These are phyloP conservation scores for Corchorus olitorius DNA, from an alignment of 345 rosid genomes.

Conservation along the genomic window DNA sequence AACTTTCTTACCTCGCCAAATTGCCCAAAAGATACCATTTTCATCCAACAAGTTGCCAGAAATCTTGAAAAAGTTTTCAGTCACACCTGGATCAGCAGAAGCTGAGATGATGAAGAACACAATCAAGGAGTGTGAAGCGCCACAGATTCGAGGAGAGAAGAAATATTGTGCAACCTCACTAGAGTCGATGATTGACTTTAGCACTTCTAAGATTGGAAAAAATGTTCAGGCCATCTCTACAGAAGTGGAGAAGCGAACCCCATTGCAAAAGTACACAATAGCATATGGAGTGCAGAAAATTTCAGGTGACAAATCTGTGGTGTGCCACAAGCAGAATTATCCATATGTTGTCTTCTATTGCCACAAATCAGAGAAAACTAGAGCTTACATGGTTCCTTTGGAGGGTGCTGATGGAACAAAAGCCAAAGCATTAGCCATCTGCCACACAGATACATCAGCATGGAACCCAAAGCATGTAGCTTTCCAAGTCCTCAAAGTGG, in stretches of 20 bases:
- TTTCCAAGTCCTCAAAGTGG: constrained; percentile 68
- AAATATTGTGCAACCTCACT: constrained; percentile 79
- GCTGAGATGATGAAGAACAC: constrained; percentile 68
- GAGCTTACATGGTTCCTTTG: constrained; percentile 56
- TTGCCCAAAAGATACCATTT: constrained; percentile 65
- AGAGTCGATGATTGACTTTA: constrained; percentile 81
- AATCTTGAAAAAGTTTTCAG: constrained; percentile 48
- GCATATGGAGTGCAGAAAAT: constrained; percentile 43
- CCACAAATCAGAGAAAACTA: constrained; percentile 59
- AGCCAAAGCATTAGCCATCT: constrained; percentile 69
- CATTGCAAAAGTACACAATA: constrained; percentile 53
- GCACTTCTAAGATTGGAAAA: constrained; percentile 68
- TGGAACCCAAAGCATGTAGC: constrained; percentile 90
- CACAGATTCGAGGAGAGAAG: constrained; percentile 68
- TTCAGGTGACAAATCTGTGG: constrained; percentile 47
- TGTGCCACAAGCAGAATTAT: constrained; percentile 85
- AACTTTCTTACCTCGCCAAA: constrained; percentile 66
- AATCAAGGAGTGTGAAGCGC: constrained; percentile 66
- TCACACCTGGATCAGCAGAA: constrained; percentile 60
- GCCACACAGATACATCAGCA: constrained; percentile 82
- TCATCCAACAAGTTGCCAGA: constrained; percentile 60
- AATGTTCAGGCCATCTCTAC: constrained; percentile 57
- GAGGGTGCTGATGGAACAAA: constrained; percentile 63
- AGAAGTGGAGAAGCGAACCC: constrained; percentile 47
- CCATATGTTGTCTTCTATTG: constrained; percentile 81